These are phyloP conservation scores for Pseudogymnoascus sp. DNA, from an alignment of 2,329 filamentous ascomycete species.

Conservation along the genomic window DNA sequence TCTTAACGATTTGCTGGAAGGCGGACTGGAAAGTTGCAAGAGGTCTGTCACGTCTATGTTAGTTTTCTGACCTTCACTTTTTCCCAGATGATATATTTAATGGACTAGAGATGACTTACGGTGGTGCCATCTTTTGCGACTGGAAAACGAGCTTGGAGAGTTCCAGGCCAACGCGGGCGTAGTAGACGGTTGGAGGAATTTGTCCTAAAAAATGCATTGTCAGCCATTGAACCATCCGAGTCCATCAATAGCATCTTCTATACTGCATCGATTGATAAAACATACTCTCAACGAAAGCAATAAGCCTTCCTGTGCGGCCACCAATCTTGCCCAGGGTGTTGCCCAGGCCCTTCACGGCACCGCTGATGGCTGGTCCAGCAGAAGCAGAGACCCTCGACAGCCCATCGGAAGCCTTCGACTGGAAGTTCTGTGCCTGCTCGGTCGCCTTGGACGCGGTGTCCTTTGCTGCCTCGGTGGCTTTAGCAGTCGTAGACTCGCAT, in stretches of 20 bases:
- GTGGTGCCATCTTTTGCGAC: conserved; percentile 85
- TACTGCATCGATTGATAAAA: conserved; percentile 19
- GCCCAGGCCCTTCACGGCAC: conserved; percentile 60
- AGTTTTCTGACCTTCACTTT: neutral
- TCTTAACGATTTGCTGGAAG: conserved; percentile 68
- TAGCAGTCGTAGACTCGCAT: conserved; percentile 52
- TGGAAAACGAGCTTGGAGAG: conserved; percentile 80
- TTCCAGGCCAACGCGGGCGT: conserved; percentile 82
- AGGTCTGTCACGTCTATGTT: conserved; percentile 45
- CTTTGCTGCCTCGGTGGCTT: conserved; percentile 40
- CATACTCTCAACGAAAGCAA: conserved; percentile 83
- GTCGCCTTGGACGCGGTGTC: conserved; percentile 38
- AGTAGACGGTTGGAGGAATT: conserved; percentile 83
- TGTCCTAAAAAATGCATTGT: conserved; percentile 49
- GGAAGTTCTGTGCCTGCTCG: conserved; percentile 38
- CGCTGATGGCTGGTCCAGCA: conserved; percentile 69
- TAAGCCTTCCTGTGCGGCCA: conserved; percentile 71
- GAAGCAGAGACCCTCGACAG: conserved; percentile 74
- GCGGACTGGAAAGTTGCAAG: conserved; percentile 78
- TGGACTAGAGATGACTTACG: conserved; percentile 56
- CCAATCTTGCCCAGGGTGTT: conserved; percentile 68
- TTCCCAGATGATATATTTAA: neutral
- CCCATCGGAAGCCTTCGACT: conserved; percentile 69
- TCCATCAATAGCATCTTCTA: conserved; percentile 12
- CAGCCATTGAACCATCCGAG: conserved; percentile 13